phyloP scores from a whole-genome alignment of 2,329 filamentous ascomycete genomes.

The Sphaceloma murrayae region DNA sequence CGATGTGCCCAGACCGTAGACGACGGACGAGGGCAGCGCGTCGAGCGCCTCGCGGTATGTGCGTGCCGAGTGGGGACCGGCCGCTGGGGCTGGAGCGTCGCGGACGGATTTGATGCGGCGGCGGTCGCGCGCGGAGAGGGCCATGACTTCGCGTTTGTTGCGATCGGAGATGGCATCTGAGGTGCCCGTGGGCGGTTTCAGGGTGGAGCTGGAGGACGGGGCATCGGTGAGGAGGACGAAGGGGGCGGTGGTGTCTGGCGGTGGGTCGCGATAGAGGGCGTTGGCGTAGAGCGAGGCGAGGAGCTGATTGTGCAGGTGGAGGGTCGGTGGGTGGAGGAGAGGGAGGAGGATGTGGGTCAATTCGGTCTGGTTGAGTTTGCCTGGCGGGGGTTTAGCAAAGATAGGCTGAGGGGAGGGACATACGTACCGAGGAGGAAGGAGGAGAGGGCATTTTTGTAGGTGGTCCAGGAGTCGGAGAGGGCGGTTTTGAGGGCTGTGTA shows the following conservation, averaged over 20 bases:
- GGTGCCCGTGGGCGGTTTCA: slow-evolving; percentile 34
- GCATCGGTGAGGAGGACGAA: slow-evolving; percentile 66
- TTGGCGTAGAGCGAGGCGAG: slow-evolving; percentile 52
- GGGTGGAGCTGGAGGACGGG: slow-evolving; percentile 50
- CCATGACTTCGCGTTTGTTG: slow-evolving; percentile 56
- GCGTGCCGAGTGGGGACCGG: slow-evolving; percentile 11
- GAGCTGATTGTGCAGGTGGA: slow-evolving; percentile 53
- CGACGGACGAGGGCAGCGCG: slow-evolving; percentile 5
- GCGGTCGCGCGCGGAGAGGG: slow-evolving; percentile 49
- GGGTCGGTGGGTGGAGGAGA: slow-evolving; percentile 42
- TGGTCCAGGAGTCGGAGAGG: slow-evolving; percentile 50
- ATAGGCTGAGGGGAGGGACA: slow-evolving; percentile 8
- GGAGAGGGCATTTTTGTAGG: slow-evolving; percentile 50
- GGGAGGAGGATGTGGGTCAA: slow-evolving; percentile 47
- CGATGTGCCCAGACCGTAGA: slow-evolving; percentile 1
- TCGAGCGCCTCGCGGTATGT: slow-evolving; percentile 12
- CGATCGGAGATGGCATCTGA: slow-evolving; percentile 54
- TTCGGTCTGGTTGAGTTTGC: slow-evolving; percentile 52
- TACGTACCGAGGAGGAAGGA: slow-evolving; percentile 48
- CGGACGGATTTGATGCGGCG: slow-evolving; percentile 37
- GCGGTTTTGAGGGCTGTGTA: slow-evolving; percentile 52
- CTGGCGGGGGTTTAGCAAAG: slow-evolving; percentile 27
- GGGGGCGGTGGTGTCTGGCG: slow-evolving; percentile 49
- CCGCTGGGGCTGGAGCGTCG: slow-evolving; percentile 16
- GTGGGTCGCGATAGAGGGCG: slow-evolving; percentile 47